Percentiles rank a stretch among this genome's conserved stretches.
Evolutionary conservation across 257 asterid genomes (phyloP).

Genomic region (Primulina eburnea): DNA sequence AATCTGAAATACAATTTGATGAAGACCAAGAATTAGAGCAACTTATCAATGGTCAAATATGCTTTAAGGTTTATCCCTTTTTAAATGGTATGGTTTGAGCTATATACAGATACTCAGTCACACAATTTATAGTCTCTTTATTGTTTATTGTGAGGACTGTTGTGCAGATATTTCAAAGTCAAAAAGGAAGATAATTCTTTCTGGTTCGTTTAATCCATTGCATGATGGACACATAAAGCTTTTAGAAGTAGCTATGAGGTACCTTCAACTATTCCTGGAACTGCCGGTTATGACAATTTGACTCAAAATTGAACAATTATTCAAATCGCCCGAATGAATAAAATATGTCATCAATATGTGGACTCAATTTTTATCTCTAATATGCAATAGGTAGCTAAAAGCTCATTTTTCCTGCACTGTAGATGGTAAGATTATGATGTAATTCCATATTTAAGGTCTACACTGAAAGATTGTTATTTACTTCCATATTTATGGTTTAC

Average conservation of each 20-base stretch:
- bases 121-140: slow-evolving; percentile 24
- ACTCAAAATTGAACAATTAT: slow-evolving; percentile 8
- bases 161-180: slow-evolving; percentile 58
- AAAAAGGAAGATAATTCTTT: slow-evolving; percentile 73
- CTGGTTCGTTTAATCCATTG: slow-evolving; percentile 94
- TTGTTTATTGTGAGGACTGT: slow-evolving; percentile 34
- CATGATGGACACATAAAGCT: slow-evolving; percentile 94
- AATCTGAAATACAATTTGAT: slow-evolving; percentile 48
- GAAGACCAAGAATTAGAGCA: slow-evolving; percentile 86
- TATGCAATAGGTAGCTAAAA: background rate
- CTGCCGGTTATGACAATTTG: slow-evolving; percentile 7
- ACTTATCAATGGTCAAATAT: slow-evolving; percentile 71
- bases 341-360: background rate
- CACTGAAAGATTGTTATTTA: too few species aligned
- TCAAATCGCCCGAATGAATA: background rate
- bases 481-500: background rate
- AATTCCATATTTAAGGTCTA: slow-evolving; percentile 4
- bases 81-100: slow-evolving; percentile 59
- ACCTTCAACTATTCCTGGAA: slow-evolving; percentile 24
- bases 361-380: background rate
- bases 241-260: slow-evolving; percentile 85
- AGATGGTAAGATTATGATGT: background rate
- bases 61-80: slow-evolving; percentile 90
- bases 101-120: slow-evolving; percentile 20
- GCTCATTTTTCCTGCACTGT: slow-evolving; percentile 17